Evolutionary conservation across 495 filamentous ascomycete species (phyloP), one percentile per base, ranked within the genome.

Genomic region (Hypoxylon perforatum): DNA sequence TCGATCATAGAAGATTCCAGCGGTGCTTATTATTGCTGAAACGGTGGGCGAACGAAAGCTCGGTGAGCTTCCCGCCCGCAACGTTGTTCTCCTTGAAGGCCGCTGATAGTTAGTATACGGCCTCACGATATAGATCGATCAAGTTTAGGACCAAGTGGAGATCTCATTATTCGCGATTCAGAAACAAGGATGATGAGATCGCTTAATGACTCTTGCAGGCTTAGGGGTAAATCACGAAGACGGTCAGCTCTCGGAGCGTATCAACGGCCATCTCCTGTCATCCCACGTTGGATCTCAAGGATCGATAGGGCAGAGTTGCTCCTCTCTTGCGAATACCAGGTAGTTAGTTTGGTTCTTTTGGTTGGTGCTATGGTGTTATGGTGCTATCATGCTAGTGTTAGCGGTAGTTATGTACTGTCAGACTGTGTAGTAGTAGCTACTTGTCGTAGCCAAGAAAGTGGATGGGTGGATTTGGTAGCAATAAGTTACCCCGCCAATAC

Each of bases 1-100:
- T 60, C 66, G 66, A 69, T 69, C 66, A 69, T 54, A 61, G 66
- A 69, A 65, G 61, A 61, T 69, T 69, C 66, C 46, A 69, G 66
- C 52, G 46, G 61, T 19, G 51, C 52, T 69, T 61, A 57, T 61
- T 60, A 45, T 51, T 33, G 30, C n/a, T 39, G 15, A 21, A 0
- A 35, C 38, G 23, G 25, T 59, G 44, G 45, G 56, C 35, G 50
- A 45, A 33, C 50, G 46, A 48, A 52, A 44, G 45, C 38, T 30
- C 56, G 45, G 52, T 45, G 61, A 69, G 66, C 56, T 57, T 28
- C 44, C 25, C 49, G 61, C 51, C 50, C 45, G 56, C 44, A 50
- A 56, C 28, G 38, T 42, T 57, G 11, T 33, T 10, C 30, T 39
- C 21, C 46, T 21, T 42, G 33, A 49, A 50, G 23, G 28, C n/a